Evolutionary conservation across 176 grass and related monocot genomes (phyloP).

Genomic region (Hsuehochloa calcarea): DNA sequence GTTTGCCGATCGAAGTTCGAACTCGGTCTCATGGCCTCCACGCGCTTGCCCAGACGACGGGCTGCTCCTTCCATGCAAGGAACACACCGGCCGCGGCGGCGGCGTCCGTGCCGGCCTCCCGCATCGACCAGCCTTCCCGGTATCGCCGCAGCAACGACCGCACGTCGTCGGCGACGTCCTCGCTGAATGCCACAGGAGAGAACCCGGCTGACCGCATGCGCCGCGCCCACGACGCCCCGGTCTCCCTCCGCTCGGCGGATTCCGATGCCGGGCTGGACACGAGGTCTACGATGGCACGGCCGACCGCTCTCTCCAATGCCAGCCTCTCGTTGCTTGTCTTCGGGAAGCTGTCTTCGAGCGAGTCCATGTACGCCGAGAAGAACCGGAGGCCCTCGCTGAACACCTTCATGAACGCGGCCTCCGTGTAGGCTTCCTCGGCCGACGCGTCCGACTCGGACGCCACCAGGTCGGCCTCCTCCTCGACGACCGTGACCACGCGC

Average conservation of each 20-base stretch:
- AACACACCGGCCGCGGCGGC: conserved; percentile 63
- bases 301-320: conserved; percentile 72
- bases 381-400: conserved; percentile 78
- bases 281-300: conserved; percentile 78
- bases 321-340: conserved; percentile 89
- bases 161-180: conserved; percentile 90
- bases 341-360: conserved; percentile 84
- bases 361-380: conserved; percentile 93
- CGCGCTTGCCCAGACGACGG: conserved; percentile 91
- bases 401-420: conserved; percentile 72
- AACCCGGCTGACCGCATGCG: conserved; percentile 68
- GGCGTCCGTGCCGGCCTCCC: conserved; percentile 35
- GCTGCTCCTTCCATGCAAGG: conserved; percentile 93
- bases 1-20: background rate
- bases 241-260: conserved; percentile 75
- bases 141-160: conserved; percentile 81
- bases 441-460: background rate
- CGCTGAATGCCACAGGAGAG: conserved; percentile 71
- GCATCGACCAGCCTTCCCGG: conserved; percentile 90
- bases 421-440: conserved; percentile 45
- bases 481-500: conserved; percentile 73
- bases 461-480: conserved; percentile 88
- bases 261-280: conserved; percentile 72
- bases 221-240: conserved; percentile 60
- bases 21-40: conserved; percentile 68